Evolutionary conservation across 2,329 filamentous ascomycete genomes (phyloP).

Genomic region (Colletotrichum siamense): DNA sequence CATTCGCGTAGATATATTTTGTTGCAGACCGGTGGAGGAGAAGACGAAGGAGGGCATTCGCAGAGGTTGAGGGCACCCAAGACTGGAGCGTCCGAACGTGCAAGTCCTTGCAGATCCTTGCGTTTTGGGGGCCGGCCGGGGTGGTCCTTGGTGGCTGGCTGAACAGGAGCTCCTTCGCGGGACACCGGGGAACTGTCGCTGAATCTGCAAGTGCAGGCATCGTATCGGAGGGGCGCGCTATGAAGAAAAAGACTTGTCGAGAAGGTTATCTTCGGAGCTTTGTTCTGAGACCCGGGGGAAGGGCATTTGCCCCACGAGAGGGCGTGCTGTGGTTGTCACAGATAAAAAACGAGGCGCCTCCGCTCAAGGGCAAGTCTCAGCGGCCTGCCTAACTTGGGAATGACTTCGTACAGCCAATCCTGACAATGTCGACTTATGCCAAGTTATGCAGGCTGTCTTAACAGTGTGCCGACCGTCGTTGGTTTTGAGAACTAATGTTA

Average conservation of each 20-base stretch:
- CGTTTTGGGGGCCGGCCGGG: neutral
- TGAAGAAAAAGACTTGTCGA: neutral
- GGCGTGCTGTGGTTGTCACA: slow-evolving; percentile 5
- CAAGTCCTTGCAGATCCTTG: neutral
- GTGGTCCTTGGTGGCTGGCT: neutral
- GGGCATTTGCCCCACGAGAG: neutral
- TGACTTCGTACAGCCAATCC: neutral
- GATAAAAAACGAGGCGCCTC: neutral
- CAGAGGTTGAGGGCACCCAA: neutral
- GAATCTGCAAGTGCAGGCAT: slow-evolving; percentile 12
- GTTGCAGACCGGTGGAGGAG: slow-evolving; percentile 13
- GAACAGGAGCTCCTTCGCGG: neutral
- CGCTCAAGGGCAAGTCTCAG: neutral
- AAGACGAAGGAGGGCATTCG: neutral
- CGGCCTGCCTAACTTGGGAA: neutral
- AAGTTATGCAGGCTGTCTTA: neutral
- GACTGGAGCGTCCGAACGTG: neutral
- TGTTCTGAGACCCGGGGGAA: neutral
- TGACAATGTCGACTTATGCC: neutral
- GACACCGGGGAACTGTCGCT: neutral
- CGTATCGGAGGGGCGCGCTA: neutral
- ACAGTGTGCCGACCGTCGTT: neutral
- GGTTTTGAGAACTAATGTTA: neutral
- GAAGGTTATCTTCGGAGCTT: slow-evolving; percentile 18
- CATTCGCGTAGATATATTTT: slow-evolving; percentile 6